phyloP scores from a whole-genome alignment of 768 basidiomycete genomes.

The Kwoniella dejecticola region DNA sequence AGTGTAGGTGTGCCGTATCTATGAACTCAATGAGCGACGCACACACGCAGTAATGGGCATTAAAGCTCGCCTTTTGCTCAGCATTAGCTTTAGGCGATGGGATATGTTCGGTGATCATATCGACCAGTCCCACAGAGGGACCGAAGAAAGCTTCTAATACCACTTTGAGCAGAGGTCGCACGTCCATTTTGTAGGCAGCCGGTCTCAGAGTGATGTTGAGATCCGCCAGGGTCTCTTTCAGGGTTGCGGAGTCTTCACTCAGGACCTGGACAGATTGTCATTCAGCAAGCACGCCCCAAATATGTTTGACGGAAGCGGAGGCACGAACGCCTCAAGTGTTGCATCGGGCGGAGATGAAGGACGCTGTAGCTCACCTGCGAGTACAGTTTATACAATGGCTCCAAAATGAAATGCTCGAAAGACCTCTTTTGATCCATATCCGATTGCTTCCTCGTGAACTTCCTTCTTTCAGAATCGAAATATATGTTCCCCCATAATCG shows the following conservation, averaged over 20 bases:
- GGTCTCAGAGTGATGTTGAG: slow-evolving; percentile 86
- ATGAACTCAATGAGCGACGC: slow-evolving; percentile 5
- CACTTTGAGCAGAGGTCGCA: slow-evolving; percentile 87
- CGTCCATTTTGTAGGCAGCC: slow-evolving; percentile 98
- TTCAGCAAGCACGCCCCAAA: neutral
- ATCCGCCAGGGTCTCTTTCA: slow-evolving; percentile 73
- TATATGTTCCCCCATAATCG: slow-evolving; percentile 99
- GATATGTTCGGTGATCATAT: slow-evolving; percentile 86
- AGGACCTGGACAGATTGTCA: slow-evolving; percentile 65
- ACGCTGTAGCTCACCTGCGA: slow-evolving; percentile 59
- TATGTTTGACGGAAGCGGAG: neutral
- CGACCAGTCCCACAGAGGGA: slow-evolving; percentile 80
- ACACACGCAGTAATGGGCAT: neutral
- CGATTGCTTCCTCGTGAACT: slow-evolving; percentile 81
- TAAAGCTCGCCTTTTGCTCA: slow-evolving; percentile 53
- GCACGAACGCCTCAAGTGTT: too few relatives aligned
- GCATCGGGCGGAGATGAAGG: too few relatives aligned
- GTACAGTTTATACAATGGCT: slow-evolving; percentile 96
- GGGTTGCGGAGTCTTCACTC: slow-evolving; percentile 86
- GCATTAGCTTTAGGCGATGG: slow-evolving; percentile 64
- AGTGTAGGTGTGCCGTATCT: slow-evolving; percentile 83
- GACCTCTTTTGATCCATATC: slow-evolving; percentile 78
- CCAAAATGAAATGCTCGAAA: slow-evolving; percentile 94
- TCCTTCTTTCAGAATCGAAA: slow-evolving; percentile 78
- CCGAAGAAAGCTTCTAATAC: slow-evolving; percentile 96